Evolutionary conservation across 202 grass and related monocot species (phyloP).

Genomic region (Elaeis oleifera): DNA sequence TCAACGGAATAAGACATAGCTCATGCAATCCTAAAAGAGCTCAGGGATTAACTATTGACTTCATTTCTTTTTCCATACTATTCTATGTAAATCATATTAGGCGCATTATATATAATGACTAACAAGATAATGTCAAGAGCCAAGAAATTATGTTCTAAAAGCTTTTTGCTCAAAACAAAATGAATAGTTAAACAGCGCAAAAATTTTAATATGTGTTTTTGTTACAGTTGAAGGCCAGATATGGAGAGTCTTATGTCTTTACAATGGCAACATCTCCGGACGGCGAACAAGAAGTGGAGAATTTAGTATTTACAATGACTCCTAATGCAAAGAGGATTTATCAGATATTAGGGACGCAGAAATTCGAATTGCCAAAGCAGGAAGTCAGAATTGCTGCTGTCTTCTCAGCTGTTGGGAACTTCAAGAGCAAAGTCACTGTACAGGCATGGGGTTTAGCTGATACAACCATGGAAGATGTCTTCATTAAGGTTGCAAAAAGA

Average conservation of each 20-base stretch:
- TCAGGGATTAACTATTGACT: no score
- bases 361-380: constrained; percentile 42
- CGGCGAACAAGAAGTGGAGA: constrained; percentile 32
- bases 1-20: no score
- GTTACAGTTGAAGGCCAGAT: constrained; percentile 61
- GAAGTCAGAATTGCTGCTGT: constrained; percentile 42
- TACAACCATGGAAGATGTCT: constrained; percentile 60
- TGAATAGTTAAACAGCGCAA: no score
- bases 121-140: no score
- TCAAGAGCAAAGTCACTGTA: constrained; percentile 35
- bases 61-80: no score
- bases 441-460: constrained; percentile 57
- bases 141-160: no score
- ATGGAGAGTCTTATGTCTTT: constrained; percentile 58
- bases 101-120: no score
- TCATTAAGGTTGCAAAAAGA: constrained; percentile 47
- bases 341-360: constrained; percentile 43
- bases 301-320: constrained; percentile 27
- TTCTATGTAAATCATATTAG: no score
- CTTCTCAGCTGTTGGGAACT: constrained; percentile 35
- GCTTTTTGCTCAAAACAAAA: no score
- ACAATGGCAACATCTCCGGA: constrained; percentile 38
- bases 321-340: constrained; percentile 37
- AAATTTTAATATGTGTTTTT: neutral
- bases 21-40: no score